Percentiles rank a stretch among this genome's conserved stretches.
Conservation (phyloP, 768 basidiomycete species). For the Boletus sp. region DNA sequence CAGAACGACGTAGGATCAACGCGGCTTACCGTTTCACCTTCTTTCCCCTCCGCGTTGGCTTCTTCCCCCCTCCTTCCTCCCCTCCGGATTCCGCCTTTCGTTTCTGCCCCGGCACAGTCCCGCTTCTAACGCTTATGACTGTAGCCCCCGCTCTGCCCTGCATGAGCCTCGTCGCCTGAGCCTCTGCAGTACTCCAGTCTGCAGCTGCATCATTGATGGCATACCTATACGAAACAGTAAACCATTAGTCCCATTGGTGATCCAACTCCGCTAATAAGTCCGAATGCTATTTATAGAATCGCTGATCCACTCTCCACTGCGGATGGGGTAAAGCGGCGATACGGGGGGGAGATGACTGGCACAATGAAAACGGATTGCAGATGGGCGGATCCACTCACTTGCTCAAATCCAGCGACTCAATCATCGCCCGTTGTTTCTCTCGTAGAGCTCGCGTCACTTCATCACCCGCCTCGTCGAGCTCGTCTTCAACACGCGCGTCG, state of each 20-base stretch:
- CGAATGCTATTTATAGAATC: not conserved
- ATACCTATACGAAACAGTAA: slow-evolving; percentile 48
- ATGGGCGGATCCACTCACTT: slow-evolving; percentile 62
- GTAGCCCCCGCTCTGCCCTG: slow-evolving; percentile 51
- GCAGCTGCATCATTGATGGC: slow-evolving; percentile 66
- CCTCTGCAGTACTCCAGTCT: slow-evolving; percentile 76
- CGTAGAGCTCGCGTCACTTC: slow-evolving; percentile 50
- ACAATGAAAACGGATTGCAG: not conserved
- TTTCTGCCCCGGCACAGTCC: slow-evolving; percentile 45
- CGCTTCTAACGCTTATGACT: slow-evolving; percentile 70
- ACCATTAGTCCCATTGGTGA: not conserved
- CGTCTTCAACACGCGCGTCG: slow-evolving; percentile 51
- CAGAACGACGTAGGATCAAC: not conserved
- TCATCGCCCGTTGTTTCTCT: slow-evolving; percentile 82
- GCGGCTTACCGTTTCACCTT: slow-evolving; percentile 34
- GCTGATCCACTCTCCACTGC: not conserved
- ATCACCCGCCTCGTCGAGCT: slow-evolving; percentile 75
- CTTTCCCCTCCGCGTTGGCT: slow-evolving; percentile 45
- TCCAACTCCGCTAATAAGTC: not conserved
- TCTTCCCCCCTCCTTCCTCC: slow-evolving; percentile 41
- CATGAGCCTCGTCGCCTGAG: slow-evolving; percentile 57
- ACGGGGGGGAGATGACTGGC: not conserved
- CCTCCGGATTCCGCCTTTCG: slow-evolving; percentile 46
- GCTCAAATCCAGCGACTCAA: slow-evolving; percentile 81
- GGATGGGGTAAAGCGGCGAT: slow-evolving; percentile 7